Conservation (phyloP, 345 rosid species). For the Capsella bursapastoris region DNA sequence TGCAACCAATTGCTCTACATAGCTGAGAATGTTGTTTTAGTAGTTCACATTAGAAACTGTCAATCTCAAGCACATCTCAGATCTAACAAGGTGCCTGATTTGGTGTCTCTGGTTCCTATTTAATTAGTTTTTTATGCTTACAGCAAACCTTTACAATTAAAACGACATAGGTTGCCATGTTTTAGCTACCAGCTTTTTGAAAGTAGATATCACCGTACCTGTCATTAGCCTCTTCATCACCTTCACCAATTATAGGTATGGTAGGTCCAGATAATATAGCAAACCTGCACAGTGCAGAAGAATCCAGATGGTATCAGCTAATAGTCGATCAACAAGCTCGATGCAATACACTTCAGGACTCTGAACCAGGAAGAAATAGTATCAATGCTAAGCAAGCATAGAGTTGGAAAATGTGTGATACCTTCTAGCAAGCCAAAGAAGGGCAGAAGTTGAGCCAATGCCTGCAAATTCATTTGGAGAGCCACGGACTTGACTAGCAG, state of each 20-base stretch:
- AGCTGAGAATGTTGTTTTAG: slow-evolving; percentile 52
- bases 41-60: slow-evolving; percentile 23
- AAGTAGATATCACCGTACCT: slow-evolving; percentile 54
- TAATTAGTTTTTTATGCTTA: slow-evolving; percentile 10
- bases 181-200: slow-evolving; percentile 5
- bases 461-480: slow-evolving; percentile 98
- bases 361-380: slow-evolving; percentile 23
- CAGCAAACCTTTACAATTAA: not conserved
- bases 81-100: slow-evolving; percentile 1
- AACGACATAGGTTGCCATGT: slow-evolving; percentile 13
- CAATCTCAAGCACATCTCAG: slow-evolving; percentile 20
- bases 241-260: slow-evolving; percentile 97
- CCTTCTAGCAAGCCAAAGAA: slow-evolving; percentile 99
- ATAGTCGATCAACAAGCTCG: slow-evolving; percentile 25
- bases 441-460: slow-evolving; percentile 94
- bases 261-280: slow-evolving; percentile 98
- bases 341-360: slow-evolving; percentile 11
- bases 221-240: slow-evolving; percentile 96
- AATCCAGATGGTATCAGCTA: slow-evolving; percentile 29
- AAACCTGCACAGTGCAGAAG: slow-evolving; percentile 57
- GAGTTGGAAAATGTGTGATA: slow-evolving; percentile 37
- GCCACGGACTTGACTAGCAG: slow-evolving; percentile 99
- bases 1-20: slow-evolving; percentile 90
- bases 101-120: slow-evolving; percentile 12
- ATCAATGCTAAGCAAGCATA: slow-evolving; percentile 14